Conservation (phyloP, 2,329 filamentous ascomycete species). For the Cordyceps fumosorosea region DNA sequence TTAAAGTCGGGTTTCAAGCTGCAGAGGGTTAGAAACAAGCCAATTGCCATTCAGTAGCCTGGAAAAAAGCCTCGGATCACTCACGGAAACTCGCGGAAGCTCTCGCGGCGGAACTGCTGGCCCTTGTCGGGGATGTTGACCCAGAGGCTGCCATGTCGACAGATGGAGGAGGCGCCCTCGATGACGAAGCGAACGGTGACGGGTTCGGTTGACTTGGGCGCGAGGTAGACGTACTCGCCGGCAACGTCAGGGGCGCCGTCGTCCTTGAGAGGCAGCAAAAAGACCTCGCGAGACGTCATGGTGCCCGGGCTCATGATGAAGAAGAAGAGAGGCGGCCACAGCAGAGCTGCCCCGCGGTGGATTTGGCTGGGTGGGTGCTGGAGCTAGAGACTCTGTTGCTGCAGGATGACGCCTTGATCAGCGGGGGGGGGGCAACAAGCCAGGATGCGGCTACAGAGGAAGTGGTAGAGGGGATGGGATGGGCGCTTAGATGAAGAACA, state of each 20-base stretch:
- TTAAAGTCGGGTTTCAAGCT: constrained; percentile 92
- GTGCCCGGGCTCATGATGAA: constrained; percentile 51
- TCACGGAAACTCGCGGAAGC: constrained; percentile 86
- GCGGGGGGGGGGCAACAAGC: neutral
- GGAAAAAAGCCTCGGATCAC: constrained; percentile 23
- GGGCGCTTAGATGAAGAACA: neutral
- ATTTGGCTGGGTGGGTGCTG: constrained; percentile 4
- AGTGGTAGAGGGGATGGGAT: neutral
- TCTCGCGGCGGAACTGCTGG: constrained; percentile 66
- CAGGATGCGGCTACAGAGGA: neutral
- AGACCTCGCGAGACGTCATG: constrained; percentile 66
- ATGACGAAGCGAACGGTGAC: constrained; percentile 83
- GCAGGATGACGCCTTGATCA: constrained; percentile 6
- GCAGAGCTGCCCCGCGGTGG: constrained; percentile 12
- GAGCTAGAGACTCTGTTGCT: neutral
- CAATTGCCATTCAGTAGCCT: neutral
- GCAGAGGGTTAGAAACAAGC: constrained; percentile 3
- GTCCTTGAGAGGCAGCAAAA: constrained; percentile 86
- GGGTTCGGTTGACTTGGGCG: constrained; percentile 64
- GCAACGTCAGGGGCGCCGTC: constrained; percentile 85
- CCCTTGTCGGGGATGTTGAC: constrained; percentile 84
- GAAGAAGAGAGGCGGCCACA: constrained; percentile 20
- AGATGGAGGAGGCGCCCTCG: constrained; percentile 92
- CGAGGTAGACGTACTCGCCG: constrained; percentile 86
- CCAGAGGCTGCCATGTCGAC: constrained; percentile 89